phyloP scores from a whole-genome alignment of 441 rosid genomes.

The Melianthus villosus region DNA sequence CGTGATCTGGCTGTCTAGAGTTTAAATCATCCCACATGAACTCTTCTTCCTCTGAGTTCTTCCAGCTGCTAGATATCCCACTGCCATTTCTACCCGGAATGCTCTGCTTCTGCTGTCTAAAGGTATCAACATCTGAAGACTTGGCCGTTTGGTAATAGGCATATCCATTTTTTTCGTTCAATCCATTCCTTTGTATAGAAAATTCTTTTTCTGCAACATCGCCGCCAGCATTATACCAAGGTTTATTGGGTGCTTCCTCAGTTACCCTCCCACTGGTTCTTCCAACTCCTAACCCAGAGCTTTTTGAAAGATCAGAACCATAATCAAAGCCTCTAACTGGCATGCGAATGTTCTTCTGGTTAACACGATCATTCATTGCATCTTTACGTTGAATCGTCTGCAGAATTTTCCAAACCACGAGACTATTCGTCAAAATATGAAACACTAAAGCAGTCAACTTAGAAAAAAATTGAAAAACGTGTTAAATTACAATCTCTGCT shows the following conservation, averaged over 20 bases:
- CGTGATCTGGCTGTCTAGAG: conserved; percentile 50
- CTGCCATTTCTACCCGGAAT: conserved; percentile 25
- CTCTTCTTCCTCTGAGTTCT: conserved; percentile 89
- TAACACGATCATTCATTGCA: conserved; percentile 29
- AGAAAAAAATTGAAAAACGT: conserved; percentile 3
- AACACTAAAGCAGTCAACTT: conserved; percentile 8
- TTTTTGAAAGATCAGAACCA: conserved; percentile 43
- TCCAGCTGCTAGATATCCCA: conserved; percentile 58
- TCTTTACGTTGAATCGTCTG: conserved; percentile 42
- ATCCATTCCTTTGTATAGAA: conserved; percentile 51
- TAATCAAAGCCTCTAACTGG: conserved; percentile 41
- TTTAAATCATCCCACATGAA: conserved; percentile 82
- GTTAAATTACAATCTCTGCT: no score
- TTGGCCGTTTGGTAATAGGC: conserved; percentile 30
- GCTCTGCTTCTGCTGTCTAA: conserved; percentile 19
- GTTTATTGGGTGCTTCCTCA: conserved; percentile 41
- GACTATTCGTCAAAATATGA: not conserved
- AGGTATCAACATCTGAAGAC: conserved; percentile 24
- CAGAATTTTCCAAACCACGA: conserved; percentile 5
- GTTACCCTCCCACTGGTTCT: conserved; percentile 36
- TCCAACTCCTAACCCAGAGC: conserved; percentile 34
- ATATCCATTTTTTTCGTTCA: conserved; percentile 32
- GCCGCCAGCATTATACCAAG: conserved; percentile 39
- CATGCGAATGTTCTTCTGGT: conserved; percentile 33
- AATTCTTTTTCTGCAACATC: conserved; percentile 28